These are phyloP conservation scores for Kwoniella sp. DNA, from an alignment of 768 basidiomycete species.

Conservation along the genomic window DNA sequence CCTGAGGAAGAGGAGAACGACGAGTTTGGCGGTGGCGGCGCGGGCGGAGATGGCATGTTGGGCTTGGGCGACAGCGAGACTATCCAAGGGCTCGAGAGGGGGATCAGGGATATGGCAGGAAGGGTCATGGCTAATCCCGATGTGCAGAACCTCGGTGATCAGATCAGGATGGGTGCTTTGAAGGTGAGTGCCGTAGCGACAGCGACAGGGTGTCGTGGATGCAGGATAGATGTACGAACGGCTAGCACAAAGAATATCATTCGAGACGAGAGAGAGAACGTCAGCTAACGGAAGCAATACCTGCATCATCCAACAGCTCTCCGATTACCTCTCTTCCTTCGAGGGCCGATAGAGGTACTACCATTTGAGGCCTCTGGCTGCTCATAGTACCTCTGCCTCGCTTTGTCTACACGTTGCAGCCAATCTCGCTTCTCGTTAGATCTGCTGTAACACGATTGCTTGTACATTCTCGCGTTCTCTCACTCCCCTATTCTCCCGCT, in stretches of 20 bases:
- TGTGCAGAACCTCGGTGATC: slow-evolving; percentile 54
- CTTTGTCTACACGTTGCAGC: no score
- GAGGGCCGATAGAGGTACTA: slow-evolving; percentile 29
- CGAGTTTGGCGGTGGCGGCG: slow-evolving; percentile 57
- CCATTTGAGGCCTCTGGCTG: no score
- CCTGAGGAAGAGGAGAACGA: slow-evolving; percentile 71
- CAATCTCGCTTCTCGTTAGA: no score
- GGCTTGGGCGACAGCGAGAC: slow-evolving; percentile 53
- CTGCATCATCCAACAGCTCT: slow-evolving; percentile 32
- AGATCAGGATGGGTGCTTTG: slow-evolving; percentile 51
- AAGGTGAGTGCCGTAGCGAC: slow-evolving; percentile 51
- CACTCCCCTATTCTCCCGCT: no score
- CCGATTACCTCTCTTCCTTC: slow-evolving; percentile 47
- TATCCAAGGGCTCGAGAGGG: slow-evolving; percentile 51
- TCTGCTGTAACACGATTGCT: no score
- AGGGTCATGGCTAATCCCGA: slow-evolving; percentile 55
- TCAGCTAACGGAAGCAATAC: neutral
- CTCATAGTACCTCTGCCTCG: no score
- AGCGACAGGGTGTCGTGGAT: no score
- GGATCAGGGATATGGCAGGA: slow-evolving; percentile 54
- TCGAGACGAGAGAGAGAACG: neutral
- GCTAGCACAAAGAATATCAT: neutral
- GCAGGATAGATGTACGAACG: no score
- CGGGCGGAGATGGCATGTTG: slow-evolving; percentile 38
- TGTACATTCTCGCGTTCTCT: no score